These are phyloP conservation scores for Funneliformis caledonium DNA, from an alignment of 371 early-diverging fungal genomes.

Conservation along the genomic window DNA sequence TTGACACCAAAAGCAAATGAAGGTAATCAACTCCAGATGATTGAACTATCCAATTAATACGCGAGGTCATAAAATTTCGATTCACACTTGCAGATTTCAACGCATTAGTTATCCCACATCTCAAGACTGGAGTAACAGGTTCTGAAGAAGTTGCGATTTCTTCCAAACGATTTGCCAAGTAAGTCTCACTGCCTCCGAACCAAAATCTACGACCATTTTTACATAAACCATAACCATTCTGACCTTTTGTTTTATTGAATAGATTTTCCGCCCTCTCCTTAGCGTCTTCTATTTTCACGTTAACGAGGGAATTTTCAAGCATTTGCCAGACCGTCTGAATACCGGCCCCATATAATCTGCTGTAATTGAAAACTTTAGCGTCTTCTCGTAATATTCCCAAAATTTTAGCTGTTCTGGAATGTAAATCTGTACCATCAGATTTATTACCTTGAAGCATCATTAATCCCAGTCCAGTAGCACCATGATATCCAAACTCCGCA, in stretches of 20 bases:
- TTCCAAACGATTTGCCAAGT: conserved; percentile 94
- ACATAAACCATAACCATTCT: background rate
- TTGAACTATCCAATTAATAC: conserved; percentile 98
- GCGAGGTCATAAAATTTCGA: conserved; percentile 34
- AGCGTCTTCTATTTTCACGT: background rate
- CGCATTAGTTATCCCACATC: conserved; percentile 86
- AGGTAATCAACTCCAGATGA: conserved; percentile 97
- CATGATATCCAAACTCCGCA: conserved; percentile 92
- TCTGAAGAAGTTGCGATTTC: conserved; percentile 72
- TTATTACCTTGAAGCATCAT: conserved; percentile 96
- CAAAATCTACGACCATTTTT: conserved; percentile 39
- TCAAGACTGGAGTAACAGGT: conserved; percentile 89
- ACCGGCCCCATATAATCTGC: conserved; percentile 92
- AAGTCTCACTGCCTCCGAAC: conserved; percentile 91
- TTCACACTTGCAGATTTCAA: conserved; percentile 46
- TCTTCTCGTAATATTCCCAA: conserved; percentile 85
- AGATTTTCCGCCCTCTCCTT: background rate
- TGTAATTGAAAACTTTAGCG: conserved; percentile 96
- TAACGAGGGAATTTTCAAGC: background rate
- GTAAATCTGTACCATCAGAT: conserved; percentile 87
- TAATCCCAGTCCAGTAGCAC: conserved; percentile 94
- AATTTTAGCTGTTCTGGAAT: conserved; percentile 89
- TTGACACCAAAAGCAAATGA: conserved; percentile 87
- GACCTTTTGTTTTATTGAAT: conserved; percentile 11
- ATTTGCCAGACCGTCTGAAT: conserved; percentile 70